Evolutionary conservation across 345 rosid genomes (phyloP).

Genomic region (Salix brachista): DNA sequence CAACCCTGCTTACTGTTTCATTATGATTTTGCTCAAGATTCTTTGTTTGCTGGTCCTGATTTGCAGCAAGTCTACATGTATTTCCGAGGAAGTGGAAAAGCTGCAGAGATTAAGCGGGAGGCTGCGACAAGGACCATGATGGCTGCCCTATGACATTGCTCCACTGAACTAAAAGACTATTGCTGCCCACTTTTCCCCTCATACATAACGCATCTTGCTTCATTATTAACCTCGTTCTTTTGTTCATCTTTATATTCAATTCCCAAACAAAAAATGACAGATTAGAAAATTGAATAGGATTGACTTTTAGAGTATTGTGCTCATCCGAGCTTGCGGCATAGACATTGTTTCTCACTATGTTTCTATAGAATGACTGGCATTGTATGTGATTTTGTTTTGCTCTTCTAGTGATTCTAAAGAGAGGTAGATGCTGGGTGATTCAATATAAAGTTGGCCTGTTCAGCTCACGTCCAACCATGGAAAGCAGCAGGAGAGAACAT

Average conservation of each 20-base stretch:
- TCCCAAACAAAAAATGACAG: not conserved
- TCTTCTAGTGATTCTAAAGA: not conserved
- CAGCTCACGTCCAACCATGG: not conserved
- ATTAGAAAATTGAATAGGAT: slow-evolving; percentile 5
- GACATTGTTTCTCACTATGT: not conserved
- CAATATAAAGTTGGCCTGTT: not conserved
- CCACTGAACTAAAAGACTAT: not conserved
- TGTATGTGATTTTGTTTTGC: not conserved
- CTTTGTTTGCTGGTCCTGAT: not conserved
- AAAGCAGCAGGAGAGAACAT: not conserved
- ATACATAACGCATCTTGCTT: not conserved
- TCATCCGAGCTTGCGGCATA: not conserved
- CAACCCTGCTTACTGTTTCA: not conserved
- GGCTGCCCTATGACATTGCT: slow-evolving; percentile 53
- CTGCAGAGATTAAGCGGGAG: slow-evolving; percentile 80
- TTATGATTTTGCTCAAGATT: not conserved
- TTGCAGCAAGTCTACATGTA: slow-evolving; percentile 96
- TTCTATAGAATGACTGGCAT: not conserved
- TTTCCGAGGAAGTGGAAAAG: slow-evolving; percentile 88
- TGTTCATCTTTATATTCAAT: not conserved
- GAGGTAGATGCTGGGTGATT: not conserved
- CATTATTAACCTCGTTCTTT: not conserved
- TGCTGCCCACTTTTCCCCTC: not conserved
- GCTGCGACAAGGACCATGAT: slow-evolving; percentile 66
- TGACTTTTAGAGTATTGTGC: not conserved